Conservation (phyloP, 805 yeast genomes). For the Candida mattraensis region DNA sequence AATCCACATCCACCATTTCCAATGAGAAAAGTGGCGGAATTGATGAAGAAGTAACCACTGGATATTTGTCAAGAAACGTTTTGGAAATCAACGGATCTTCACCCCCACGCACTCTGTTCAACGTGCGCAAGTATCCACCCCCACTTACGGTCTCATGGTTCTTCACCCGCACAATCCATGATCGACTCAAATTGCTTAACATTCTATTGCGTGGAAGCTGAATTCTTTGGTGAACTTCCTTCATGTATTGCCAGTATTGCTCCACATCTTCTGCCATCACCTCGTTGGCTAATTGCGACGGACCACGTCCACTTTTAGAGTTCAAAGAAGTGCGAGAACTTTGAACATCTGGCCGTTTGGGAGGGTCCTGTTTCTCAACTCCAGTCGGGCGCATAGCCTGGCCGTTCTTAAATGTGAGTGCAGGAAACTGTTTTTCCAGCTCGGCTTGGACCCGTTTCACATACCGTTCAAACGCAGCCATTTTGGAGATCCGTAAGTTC, state of each 20-base stretch:
- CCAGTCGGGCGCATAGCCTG: conserved; percentile 15
- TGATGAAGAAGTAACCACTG: conserved; percentile 29
- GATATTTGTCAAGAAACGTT: conserved; percentile 28
- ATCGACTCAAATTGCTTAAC: conserved; percentile 29
- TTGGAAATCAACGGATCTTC: conserved; percentile 29
- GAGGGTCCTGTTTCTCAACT: not conserved
- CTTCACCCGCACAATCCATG: conserved; percentile 32
- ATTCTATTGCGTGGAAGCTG: conserved; percentile 30
- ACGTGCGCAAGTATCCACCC: conserved; percentile 4
- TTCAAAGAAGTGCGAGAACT: not conserved
- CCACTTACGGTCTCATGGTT: conserved; percentile 8
- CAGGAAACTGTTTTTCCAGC: conserved; percentile 36
- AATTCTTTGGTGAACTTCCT: conserved; percentile 23
- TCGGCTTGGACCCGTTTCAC: conserved; percentile 17
- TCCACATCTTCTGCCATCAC: conserved; percentile 19
- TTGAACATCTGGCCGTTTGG: not conserved
- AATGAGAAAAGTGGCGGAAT: conserved; percentile 56
- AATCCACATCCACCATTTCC: conserved; percentile 47
- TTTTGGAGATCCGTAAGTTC: conserved; percentile 53
- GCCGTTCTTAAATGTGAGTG: conserved; percentile 22
- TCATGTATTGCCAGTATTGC: conserved; percentile 23
- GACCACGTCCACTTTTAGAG: not conserved
- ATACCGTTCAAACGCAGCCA: conserved; percentile 23
- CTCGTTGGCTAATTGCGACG: conserved; percentile 24
- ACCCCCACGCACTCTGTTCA: conserved; percentile 13